A percentile compares a stretch with the other conserved stretches of the same genome.
phyloP scores from a whole-genome alignment of 164 flowering plant genomes.

The Cinnamomum chago region DNA sequence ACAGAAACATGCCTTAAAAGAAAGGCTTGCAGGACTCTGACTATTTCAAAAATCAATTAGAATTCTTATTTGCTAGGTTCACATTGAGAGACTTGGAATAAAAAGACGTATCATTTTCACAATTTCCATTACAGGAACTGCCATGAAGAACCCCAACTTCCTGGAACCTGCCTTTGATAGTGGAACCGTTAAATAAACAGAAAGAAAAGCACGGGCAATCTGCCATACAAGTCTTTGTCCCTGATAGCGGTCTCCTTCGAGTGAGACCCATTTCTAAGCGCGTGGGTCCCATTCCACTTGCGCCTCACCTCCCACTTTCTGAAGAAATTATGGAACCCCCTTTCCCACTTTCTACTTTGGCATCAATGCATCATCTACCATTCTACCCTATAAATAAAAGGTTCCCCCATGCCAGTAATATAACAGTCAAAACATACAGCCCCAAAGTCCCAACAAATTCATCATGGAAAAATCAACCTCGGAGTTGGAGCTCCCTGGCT shows the following conservation, averaged over 20 bases:
- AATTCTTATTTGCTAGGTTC: too few relatives aligned
- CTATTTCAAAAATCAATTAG: too few relatives aligned
- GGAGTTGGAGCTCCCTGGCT: slow-evolving; percentile 67
- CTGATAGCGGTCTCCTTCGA: background rate
- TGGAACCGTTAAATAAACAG: too few relatives aligned
- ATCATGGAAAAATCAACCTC: slow-evolving; percentile 14
- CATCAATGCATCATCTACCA: background rate
- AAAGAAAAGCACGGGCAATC: background rate
- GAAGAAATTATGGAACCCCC: background rate
- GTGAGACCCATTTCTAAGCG: slow-evolving; percentile 1
- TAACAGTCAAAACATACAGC: background rate
- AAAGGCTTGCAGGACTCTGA: too few relatives aligned
- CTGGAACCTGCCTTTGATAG: too few relatives aligned
- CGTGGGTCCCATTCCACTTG: slow-evolving; percentile 2
- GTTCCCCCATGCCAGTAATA: background rate
- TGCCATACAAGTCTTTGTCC: background rate
- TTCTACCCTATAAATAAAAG: background rate
- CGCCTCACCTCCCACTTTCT: background rate
- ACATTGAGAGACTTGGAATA: too few relatives aligned
- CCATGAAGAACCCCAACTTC: too few relatives aligned
- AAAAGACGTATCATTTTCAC: too few relatives aligned
- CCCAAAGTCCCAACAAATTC: background rate
- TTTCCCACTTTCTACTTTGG: background rate
- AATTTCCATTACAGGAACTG: too few relatives aligned
- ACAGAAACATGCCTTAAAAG: too few relatives aligned